Evolutionary conservation across 345 rosid genomes (phyloP), one percentile per base, ranked within the genome.

Genomic region (Trapa incisa): DNA sequence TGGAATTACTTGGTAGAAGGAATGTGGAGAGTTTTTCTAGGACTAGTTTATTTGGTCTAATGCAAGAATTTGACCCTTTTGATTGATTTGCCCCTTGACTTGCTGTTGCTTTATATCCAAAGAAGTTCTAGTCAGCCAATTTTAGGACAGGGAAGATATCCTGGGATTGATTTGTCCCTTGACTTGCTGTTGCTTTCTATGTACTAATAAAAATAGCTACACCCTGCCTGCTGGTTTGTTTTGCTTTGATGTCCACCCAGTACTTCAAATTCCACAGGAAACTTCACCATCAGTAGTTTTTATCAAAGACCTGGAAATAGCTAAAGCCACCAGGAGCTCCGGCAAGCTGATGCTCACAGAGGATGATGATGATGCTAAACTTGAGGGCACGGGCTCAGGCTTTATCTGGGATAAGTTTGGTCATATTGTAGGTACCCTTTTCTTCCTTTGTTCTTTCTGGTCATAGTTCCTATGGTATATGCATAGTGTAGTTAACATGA

Each of bases 341-440:
- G 62, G 37, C 67, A 79, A 71, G 68, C 72, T 38, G 58, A 10
- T 50, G 52, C 37, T 47, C 52, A 33, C 15, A 32, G 89, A 73
- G 35, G 85, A 82, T 61, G 91, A 80, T 62, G 79, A 78, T 62
- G 79, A 78, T 71, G 84, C 69, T 16, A 88, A 84, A 79, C 77
- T 90, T 48, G 83, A 90, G 86, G 97, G 97, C 65, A 87, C 89
- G 5, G 97, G 97, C 62, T 90, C 97, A 0, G 97, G 96, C 68
- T 93, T 93, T 77, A 75, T 93, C 47, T 93, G 98, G 98, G 98
- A 93, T 74, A 86, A 79, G 73, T 80, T 84, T 78, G 98, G 98
- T 70, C 98, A 90, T 84, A 85, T 90, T 83, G 98, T 93, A 83
- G 4, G 90, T 73, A 69, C 62, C 62, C 65, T 45, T 63, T 42